phyloP scores from a whole-genome alignment of 2,329 filamentous ascomycete genomes.

The Ophiostoma angusticollis region DNA sequence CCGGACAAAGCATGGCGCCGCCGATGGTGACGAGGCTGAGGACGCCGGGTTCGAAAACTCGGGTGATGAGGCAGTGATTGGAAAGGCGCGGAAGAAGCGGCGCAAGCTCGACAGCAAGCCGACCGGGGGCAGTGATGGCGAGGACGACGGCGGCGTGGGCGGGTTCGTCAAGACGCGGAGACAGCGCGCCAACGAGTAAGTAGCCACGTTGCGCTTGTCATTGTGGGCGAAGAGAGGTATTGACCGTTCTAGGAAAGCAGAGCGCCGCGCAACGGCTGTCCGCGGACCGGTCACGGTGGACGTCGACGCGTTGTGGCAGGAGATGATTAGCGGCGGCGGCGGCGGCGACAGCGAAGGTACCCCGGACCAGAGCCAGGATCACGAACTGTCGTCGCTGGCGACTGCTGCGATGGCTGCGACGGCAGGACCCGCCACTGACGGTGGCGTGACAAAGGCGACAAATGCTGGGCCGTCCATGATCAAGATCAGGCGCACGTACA shows the following conservation, averaged over 20 bases:
- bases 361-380: not conserved
- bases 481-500: slow-evolving; percentile 58
- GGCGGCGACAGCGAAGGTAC: not conserved
- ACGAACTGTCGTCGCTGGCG: slow-evolving; percentile 6
- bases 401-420: slow-evolving; percentile 7
- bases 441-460: not conserved
- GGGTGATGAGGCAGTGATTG: slow-evolving; percentile 59
- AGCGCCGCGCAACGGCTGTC: slow-evolving; percentile 37
- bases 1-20: slow-evolving; percentile 16
- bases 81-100: slow-evolving; percentile 42
- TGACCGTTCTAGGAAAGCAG: slow-evolving; percentile 43
- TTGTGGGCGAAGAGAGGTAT: too few relatives aligned
- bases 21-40: slow-evolving; percentile 22
- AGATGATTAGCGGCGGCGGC: slow-evolving; percentile 40
- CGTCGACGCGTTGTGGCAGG: slow-evolving; percentile 57
- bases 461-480: slow-evolving; percentile 30
- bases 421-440: not conserved
- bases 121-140: slow-evolving; percentile 34
- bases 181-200: slow-evolving; percentile 52
- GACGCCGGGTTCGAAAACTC: slow-evolving; percentile 51
- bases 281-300: slow-evolving; percentile 54
- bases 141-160: slow-evolving; percentile 46
- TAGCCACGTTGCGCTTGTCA: not conserved
- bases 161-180: slow-evolving; percentile 60
- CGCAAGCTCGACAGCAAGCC: slow-evolving; percentile 29